Evolutionary conservation across 2,329 filamentous ascomycete genomes (phyloP), one percentile per base, ranked within the genome.

Genomic region (Cordyceps tenuipes): DNA sequence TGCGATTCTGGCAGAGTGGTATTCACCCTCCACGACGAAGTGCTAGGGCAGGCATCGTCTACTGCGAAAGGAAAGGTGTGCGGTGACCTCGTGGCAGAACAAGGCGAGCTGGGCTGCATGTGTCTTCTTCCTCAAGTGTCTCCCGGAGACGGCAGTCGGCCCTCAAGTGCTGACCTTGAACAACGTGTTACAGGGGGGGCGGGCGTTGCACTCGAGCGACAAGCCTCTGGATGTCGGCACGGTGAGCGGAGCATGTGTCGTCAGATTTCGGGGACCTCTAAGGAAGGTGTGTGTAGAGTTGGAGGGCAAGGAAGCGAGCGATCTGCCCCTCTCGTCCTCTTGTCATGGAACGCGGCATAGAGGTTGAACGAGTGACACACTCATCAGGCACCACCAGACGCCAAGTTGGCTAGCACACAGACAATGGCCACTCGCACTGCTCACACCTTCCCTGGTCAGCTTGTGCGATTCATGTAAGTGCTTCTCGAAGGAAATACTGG

Each of bases 291-390:
- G 47, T n/a, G 3, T 9, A 13, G 46, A 17, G 26, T n/a, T 43
- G 39, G 39, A 17, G 39, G 13, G n/a, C 15, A 10, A 19, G 29
- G 10, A 34, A 6, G 7, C 44, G 41, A 46, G 7, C 44, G 41
- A 46, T 55, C 53, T 36, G 17, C 53, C 43, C 41, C 46, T 17
- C 23, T 55, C 12, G 15, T 17, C 19, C 12, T 23, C 23, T 26
- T 31, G 47, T 47, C 54, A 57, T 46, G 55, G 55, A 57, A 43
- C 55, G 49, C 55, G 55, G 55, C 55, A 57, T 57, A 54, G 43
- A 57, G 23, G 17, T 49, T 57, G 46, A 57, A 57, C 55, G 55
- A 57, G 55, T 4, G 21, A 26, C 55, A 49, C 55, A 49, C 29
- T 21, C 41, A 46, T 29, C 55, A 57, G 55, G 55, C 34, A 57